Conservation (phyloP, 139 green algal genomes). For the Trebouxia sp. region DNA sequence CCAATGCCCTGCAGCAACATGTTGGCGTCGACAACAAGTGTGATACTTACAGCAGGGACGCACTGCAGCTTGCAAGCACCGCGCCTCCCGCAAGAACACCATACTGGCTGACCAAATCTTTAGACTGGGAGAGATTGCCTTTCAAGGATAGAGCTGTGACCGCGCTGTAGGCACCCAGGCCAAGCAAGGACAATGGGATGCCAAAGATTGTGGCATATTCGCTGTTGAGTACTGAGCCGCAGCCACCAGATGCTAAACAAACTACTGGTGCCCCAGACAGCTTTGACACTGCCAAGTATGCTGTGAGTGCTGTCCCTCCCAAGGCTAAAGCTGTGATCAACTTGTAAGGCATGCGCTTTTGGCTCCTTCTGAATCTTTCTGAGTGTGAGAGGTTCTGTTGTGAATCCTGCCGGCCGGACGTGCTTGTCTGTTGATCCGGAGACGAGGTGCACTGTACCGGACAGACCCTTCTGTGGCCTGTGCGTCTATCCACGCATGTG, state of each 20-base stretch:
- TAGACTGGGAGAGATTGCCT: not conserved
- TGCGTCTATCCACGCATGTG: no score
- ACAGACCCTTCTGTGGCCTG: not conserved
- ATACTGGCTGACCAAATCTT: not conserved
- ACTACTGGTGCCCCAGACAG: conserved; percentile 34
- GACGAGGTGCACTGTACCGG: not conserved
- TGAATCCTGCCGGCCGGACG: not conserved
- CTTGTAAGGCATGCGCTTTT: conserved; percentile 25
- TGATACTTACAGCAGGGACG: conserved; percentile 71
- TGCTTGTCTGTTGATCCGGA: conserved; percentile 2
- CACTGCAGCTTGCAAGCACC: conserved; percentile 66
- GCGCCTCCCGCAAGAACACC: conserved; percentile 51
- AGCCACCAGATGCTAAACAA: conserved; percentile 71
- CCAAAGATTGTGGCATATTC: conserved; percentile 74
- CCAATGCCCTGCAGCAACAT: not conserved
- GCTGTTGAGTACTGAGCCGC: conserved; percentile 72
- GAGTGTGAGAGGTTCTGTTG: not conserved
- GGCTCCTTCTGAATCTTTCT: not conserved
- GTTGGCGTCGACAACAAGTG: no score
- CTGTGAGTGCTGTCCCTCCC: conserved; percentile 7
- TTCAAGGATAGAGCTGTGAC: conserved; percentile 48
- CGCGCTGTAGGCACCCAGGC: conserved; percentile 63
- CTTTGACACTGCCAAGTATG: conserved; percentile 19
- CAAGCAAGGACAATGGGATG: conserved; percentile 68
- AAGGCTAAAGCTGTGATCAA: not conserved